Base-by-base conservation (phyloP, 257 asterid species). In the Vinca minor region DNA sequence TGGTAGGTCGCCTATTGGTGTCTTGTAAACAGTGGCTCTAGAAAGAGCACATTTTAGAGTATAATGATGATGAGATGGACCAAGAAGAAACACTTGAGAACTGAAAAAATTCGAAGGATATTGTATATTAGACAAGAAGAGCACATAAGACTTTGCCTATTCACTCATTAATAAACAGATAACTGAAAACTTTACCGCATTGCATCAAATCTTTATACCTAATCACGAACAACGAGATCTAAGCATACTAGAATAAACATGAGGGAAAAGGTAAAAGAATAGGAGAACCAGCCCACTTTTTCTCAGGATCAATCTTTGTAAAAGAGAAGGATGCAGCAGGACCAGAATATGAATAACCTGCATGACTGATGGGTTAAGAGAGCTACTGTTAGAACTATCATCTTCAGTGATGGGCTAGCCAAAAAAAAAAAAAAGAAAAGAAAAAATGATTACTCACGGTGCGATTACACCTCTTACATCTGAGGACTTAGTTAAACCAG, bases 281-380 rank as follows among this genome's bases (percentile, higher is more conserved):
- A 56, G 62, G 41, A 59, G 36, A 20, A 65, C 34, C 15, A 59
- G 59, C 81, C 35, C 63, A 92, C 98, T 84, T 87, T 82, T 73
- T 84, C 29, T 81, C 75, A 25, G 98, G 97, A 67, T 93, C 88
- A 36, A 93, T 93, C 75, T 84, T 89, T 59, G 94, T 97, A 80
- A 93, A 93, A 23, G 98, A 97, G 72, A 79, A 93, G 73, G 98
- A 96, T 46, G 98, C 97, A 41, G 98, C 97, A 56, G 88, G 88
- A 36, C 98, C 98, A 52, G 98, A 93, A 74, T 93, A 93, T 3
- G 98, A 89, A 69, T 89, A 93, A 75, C 98, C 98, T 81, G 98
- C 98, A 84, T 93, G 98, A 81, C 98, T 93, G 77, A 64, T 70
- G 56, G 71, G 64, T 55, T 69, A 71, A 25, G 20, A 35, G 47